Percentiles rank a stretch among this genome's conserved stretches.
Conservation (phyloP, 225 moss, liverwort and hornwort species). For the Climacium dendroides region DNA sequence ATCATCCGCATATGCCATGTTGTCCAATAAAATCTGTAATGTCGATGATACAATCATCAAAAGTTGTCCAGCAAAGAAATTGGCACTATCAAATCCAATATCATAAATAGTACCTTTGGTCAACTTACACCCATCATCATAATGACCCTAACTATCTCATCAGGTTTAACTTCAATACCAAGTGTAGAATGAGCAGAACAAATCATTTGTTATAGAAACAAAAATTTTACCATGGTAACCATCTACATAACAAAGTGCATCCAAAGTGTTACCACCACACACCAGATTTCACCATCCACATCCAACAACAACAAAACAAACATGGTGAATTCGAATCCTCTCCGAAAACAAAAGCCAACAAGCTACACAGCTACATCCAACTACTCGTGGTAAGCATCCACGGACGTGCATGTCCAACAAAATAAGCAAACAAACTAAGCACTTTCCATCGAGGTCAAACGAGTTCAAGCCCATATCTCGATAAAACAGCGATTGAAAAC, state of each 20-base stretch:
- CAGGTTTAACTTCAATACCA: not conserved
- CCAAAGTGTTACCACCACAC: no score
- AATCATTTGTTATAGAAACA: not conserved
- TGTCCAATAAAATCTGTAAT: conserved; percentile 75
- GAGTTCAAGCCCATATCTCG: no score
- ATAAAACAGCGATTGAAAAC: no score
- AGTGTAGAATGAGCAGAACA: not conserved
- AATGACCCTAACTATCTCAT: not conserved
- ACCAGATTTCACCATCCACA: no score
- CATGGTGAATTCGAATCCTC: no score
- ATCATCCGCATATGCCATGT: conserved; percentile 96
- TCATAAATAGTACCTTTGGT: not conserved
- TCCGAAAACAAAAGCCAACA: no score
- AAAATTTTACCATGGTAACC: not conserved
- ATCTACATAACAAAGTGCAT: not conserved
- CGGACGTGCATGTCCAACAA: no score
- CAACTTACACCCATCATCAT: not conserved
- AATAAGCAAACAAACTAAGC: no score
- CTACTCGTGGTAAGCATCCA: no score
- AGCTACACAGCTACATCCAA: no score
- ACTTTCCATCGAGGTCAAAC: no score
- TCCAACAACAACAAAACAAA: no score
- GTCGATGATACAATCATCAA: not conserved
- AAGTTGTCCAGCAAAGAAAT: not conserved
- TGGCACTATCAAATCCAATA: not conserved